phyloP scores from a whole-genome alignment of 2,329 filamentous ascomycete species.

The Fusarium praegraminearum region DNA sequence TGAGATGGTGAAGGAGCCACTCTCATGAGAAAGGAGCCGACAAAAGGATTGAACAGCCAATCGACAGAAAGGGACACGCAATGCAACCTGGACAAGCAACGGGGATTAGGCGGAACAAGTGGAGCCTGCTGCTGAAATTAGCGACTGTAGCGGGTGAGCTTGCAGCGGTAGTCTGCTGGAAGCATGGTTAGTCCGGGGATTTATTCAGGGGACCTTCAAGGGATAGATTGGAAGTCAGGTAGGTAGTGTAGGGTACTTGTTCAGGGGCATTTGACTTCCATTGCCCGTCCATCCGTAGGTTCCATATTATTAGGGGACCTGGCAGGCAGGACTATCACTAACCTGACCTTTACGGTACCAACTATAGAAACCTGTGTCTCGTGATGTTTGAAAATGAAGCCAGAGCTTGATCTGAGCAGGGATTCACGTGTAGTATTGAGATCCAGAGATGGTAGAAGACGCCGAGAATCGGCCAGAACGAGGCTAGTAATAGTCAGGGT shows the following conservation, averaged over 20 bases:
- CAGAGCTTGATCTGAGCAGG: conserved; percentile 29
- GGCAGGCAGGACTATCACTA: not conserved
- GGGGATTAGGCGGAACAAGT: conserved; percentile 26
- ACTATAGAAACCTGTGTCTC: conserved; percentile 9
- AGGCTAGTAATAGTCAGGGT: conserved; percentile 15
- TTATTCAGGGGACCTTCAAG: conserved; percentile 32
- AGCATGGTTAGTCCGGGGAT: conserved; percentile 43
- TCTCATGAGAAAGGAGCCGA: conserved; percentile 42
- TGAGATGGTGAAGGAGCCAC: conserved; percentile 39
- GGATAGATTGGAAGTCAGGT: not conserved
- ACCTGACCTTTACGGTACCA: not conserved
- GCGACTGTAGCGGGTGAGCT: conserved; percentile 30
- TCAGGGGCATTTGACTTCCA: conserved; percentile 21
- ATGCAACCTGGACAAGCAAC: conserved; percentile 40
- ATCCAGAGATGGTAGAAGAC: conserved; percentile 11
- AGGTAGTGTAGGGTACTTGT: conserved; percentile 11
- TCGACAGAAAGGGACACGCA: conserved; percentile 44
- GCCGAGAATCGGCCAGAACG: conserved; percentile 17
- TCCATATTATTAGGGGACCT: conserved; percentile 18
- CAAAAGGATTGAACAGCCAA: conserved; percentile 19
- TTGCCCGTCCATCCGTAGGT: not conserved
- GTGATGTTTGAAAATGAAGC: conserved; percentile 19
- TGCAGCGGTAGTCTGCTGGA: conserved; percentile 38
- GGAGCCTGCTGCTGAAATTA: conserved; percentile 37
- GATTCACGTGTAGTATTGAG: conserved; percentile 13